Base-by-base conservation (phyloP, 768 basidiomycete species). In the Naganishia vaughanmartiniae region DNA sequence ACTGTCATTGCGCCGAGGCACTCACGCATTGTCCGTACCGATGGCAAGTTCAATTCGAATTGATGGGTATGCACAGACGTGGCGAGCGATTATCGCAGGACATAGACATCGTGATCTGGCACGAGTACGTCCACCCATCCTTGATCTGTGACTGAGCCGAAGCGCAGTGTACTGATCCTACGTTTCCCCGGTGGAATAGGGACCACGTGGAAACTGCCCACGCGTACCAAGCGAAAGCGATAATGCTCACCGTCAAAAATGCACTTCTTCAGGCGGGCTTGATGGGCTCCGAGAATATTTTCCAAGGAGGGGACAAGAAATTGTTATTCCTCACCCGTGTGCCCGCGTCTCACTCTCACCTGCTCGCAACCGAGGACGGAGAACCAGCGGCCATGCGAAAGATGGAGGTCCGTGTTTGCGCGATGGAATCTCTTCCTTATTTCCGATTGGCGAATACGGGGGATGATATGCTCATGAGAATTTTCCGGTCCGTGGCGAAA, bases 391-490 rank as follows among this genome's bases (percentile, higher is more conserved):
- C 48, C 12, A 26, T 66, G n/a, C 74, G 79, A 31, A 75, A 76
- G 65, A 74, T 79, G 65, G 79, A 80, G 69, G 73, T 80, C 39
- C 74, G 79, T 4, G 68, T 80, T 12, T 80, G 77, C 48, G 76
- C 77, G 4, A 65, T 66, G 28, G 68, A 74, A 33, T 68, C 65
- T 10, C 60, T 79, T 0, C 76, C 77, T 14, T 80, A 77, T 57
- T 79, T 79, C 75, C 65, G 79, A 21, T 69, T 80, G 28, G 77
- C 76, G 6, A 78, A 79, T 60, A 78, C 77, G n/a, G 79, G 79
- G 1, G 78, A 80, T 70, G 76, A 78, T 46, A 65, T 65, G 14
- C 67, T 80, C 31, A 78, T 79, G 78, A 78, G 76, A 72, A 74
- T 76, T 36, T 46, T 80, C 48, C 67, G 78, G 31, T 36, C 39